These are phyloP conservation scores for Sonneratia caseolaris DNA, from an alignment of 345 rosid species.

Conservation along the genomic window DNA sequence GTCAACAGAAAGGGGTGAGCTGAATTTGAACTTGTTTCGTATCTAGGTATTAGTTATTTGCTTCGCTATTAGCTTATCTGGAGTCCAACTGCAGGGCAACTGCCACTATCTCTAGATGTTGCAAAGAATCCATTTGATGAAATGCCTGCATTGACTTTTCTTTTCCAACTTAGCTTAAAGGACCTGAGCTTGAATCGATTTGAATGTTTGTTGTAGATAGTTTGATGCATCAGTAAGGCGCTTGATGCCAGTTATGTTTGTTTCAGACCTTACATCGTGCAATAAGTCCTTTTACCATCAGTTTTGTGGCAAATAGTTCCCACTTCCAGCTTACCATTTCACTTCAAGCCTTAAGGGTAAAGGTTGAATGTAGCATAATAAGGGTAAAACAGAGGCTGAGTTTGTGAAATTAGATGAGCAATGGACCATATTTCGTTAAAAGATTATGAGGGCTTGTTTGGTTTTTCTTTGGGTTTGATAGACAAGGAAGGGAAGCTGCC, in stretches of 20 bases:
- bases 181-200: too few relatives aligned
- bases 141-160: neutral
- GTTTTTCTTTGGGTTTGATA: neutral
- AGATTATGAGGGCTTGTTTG: neutral
- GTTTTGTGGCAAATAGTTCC: neutral
- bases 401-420: neutral
- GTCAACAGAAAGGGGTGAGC: conserved; percentile 60
- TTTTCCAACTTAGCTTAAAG: neutral
- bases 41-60: neutral
- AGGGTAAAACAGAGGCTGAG: neutral
- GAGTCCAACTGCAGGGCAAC: neutral
- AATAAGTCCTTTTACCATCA: neutral
- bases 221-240: too few relatives aligned
- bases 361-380: neutral
- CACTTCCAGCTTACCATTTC: neutral
- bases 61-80: neutral
- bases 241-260: neutral
- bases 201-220: too few relatives aligned
- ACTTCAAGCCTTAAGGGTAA: too few relatives aligned
- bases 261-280: neutral
- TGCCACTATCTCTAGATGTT: neutral
- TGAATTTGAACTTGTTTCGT: neutral
- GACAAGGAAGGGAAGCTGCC: neutral
- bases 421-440: neutral
- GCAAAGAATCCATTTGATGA: conserved; percentile 10